Conservation (phyloP, 345 rosid species). For the Eucalyptus guilfoylei region DNA sequence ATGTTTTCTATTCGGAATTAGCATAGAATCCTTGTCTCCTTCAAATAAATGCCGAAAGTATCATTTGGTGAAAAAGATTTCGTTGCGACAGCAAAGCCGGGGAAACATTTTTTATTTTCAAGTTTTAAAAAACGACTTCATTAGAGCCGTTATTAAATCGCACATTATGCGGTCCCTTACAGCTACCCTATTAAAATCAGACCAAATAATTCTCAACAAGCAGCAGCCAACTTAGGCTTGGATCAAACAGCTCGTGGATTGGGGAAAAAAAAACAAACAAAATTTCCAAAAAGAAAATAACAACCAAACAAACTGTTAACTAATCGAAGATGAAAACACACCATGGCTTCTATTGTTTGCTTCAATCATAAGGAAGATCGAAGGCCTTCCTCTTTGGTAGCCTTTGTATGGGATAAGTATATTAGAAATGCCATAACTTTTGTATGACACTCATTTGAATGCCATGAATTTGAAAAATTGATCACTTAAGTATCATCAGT, state of each 20-base stretch:
- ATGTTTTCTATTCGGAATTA: too few species aligned
- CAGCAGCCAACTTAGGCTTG: not conserved
- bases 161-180: not conserved
- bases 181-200: not conserved
- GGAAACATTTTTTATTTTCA: too few species aligned
- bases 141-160: not conserved
- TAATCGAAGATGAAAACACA: not conserved
- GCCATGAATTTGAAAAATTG: too few species aligned
- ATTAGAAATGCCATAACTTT: too few species aligned
- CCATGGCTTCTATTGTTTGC: not conserved
- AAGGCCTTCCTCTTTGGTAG: not conserved
- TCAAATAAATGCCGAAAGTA: too few species aligned
- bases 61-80: too few species aligned
- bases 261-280: not conserved
- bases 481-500: too few species aligned
- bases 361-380: not conserved
- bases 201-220: not conserved
- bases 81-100: accelerated
- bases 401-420: too few species aligned
- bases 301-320: not conserved
- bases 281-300: too few species aligned
- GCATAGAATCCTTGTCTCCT: too few species aligned
- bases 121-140: not conserved
- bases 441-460: too few species aligned
- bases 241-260: not conserved